Evolutionary conservation across 768 basidiomycete genomes (phyloP), one percentile per base, ranked within the genome.

Genomic region (Gloeostereum incarnatum): DNA sequence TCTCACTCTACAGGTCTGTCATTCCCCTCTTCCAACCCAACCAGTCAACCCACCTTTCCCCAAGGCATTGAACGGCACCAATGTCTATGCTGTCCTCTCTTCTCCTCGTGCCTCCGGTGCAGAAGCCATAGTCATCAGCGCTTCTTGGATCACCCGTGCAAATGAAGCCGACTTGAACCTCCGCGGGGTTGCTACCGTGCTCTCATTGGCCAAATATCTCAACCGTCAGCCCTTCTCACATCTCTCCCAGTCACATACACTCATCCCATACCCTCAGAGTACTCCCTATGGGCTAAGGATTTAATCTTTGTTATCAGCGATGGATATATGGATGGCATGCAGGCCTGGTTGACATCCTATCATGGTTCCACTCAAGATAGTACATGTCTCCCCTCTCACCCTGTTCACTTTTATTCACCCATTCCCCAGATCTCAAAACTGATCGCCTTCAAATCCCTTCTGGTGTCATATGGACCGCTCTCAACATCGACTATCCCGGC

Each of bases 241-340:
- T 31, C 13, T 29, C 43, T 27, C 9, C 35, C 19, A 5, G 20
- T 38, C 40, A 18, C 14, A 18, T 24, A 36, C 43, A 6, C 22
- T 35, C 37, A 37, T 45, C 13, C 26, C 7, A 29, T 38, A 4
- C 13, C 16, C n/a, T n/a, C 48, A 93, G 90, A 70, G 23, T 82
- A 86, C 49, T 87, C 90, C 16, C 70, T 90, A 25, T 99, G 96
- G 94, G 86, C 92, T 1, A 94, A 93, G 55, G 93, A 98, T 49
- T 68, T 99, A 39, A 60, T 97, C 13, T 83, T 98, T 43, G 76
- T 99, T 19, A 66, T 97, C 43, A 83, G 84, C 31, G 94, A 97
- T 45, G 87, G 79, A 1, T 78, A 93, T 54, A 57, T 90, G 24
- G 86, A 93, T 38, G 96, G 96, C 2, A 83, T 90, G 68, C 87